Conservation (phyloP, 2,329 filamentous ascomycete genomes). For the Pseudogymnoascus sp. region DNA sequence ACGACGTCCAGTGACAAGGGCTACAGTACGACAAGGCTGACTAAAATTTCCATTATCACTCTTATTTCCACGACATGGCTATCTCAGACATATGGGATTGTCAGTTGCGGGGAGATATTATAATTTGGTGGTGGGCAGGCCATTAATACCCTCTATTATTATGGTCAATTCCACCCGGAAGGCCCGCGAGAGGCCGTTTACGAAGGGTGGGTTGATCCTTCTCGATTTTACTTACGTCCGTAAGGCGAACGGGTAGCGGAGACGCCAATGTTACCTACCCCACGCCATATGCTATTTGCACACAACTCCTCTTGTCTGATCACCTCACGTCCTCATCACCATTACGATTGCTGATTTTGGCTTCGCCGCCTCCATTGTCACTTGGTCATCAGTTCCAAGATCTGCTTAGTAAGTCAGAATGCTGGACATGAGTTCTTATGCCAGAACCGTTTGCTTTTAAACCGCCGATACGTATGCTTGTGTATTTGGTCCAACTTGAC, state of each 20-base stretch:
- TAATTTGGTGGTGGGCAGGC: background rate
- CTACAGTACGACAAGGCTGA: background rate
- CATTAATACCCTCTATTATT: background rate
- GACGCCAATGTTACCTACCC: background rate
- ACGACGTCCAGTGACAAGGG: background rate
- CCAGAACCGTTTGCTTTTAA: too few relatives aligned
- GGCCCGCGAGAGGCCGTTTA: background rate
- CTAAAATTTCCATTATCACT: background rate
- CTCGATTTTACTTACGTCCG: background rate
- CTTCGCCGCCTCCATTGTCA: background rate
- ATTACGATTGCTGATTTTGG: background rate
- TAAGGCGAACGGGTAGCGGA: background rate
- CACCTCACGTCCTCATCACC: background rate
- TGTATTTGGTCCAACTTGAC: background rate
- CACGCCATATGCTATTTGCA: background rate
- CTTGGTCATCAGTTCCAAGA: background rate
- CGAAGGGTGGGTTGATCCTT: background rate
- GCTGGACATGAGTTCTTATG: too few relatives aligned
- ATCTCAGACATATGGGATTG: background rate
- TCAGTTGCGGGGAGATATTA: background rate
- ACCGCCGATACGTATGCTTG: too few relatives aligned
- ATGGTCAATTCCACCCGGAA: background rate
- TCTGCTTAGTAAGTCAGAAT: background rate
- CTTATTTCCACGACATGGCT: slow-evolving; percentile 1
- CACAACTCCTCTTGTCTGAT: background rate